phyloP scores from a whole-genome alignment of 805 yeast species.

The Blastobotrys muscicola region DNA sequence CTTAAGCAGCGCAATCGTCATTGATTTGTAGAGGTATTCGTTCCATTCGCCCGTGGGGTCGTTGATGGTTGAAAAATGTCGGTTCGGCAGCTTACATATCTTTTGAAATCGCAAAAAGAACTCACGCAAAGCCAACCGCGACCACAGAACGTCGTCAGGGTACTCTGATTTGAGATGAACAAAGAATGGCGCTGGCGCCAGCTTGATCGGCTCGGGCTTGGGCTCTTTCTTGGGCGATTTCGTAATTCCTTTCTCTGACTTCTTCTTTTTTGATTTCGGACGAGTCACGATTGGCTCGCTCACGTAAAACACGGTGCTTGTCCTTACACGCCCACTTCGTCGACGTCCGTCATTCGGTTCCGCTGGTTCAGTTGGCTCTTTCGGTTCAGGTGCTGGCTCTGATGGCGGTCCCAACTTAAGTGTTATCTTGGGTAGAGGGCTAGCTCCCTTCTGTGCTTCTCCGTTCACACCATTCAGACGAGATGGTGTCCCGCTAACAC shows the following conservation, averaged over 20 bases:
- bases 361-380: neutral
- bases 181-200: slow-evolving; percentile 14
- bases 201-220: slow-evolving; percentile 7
- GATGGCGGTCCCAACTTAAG: neutral
- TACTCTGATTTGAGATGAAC: slow-evolving; percentile 16
- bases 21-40: slow-evolving; percentile 28
- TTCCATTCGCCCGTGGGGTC: slow-evolving; percentile 30
- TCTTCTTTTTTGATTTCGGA: slow-evolving; percentile 5
- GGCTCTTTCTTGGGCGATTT: slow-evolving; percentile 7
- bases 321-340: slow-evolving; percentile 10
- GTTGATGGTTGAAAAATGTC: slow-evolving; percentile 26
- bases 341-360: slow-evolving; percentile 3
- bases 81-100: slow-evolving; percentile 27
- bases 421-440: neutral
- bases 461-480: neutral
- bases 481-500: too few relatives aligned
- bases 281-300: slow-evolving; percentile 9
- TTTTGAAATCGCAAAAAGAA: slow-evolving; percentile 30
- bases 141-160: slow-evolving; percentile 25
- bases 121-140: slow-evolving; percentile 28
- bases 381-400: neutral
- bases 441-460: neutral
- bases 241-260: slow-evolving; percentile 1
- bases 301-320: slow-evolving; percentile 9
- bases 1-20: slow-evolving; percentile 23